Percentiles rank a stretch among this genome's conserved stretches.
Evolutionary conservation across 768 basidiomycete species (phyloP).

Genomic region (Agaricus blazei): DNA sequence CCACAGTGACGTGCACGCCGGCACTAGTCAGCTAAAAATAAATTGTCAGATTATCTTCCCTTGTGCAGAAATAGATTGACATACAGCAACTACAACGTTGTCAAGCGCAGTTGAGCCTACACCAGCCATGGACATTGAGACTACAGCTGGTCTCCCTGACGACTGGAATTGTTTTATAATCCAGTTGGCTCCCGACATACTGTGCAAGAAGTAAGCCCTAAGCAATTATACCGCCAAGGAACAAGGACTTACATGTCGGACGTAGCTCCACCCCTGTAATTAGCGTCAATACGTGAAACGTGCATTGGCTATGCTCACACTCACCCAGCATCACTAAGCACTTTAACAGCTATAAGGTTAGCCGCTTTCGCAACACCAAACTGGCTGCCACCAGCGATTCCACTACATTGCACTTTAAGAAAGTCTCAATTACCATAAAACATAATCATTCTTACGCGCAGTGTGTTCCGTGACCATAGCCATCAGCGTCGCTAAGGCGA

Average conservation of each 20-base stretch:
- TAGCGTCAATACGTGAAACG: background rate
- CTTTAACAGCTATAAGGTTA: constrained; percentile 35
- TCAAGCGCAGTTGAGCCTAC: constrained; percentile 21
- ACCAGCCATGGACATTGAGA: constrained; percentile 33
- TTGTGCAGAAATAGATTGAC: background rate
- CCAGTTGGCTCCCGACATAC: constrained; percentile 28
- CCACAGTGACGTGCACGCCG: constrained; percentile 28
- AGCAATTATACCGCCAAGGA: too few relatives aligned
- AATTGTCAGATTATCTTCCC: background rate
- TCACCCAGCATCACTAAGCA: constrained; percentile 28
- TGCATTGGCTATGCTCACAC: background rate
- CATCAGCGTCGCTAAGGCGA: constrained; percentile 20
- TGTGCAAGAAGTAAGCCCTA: background rate
- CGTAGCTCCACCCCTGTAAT: background rate
- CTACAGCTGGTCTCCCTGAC: constrained; percentile 25
- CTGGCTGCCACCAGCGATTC: constrained; percentile 19
- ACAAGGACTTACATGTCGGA: constrained; percentile 1
- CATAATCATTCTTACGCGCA: constrained; percentile 14
- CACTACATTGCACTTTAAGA: constrained; percentile 8
- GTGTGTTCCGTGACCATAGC: constrained; percentile 34
- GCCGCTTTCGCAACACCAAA: constrained; percentile 24
- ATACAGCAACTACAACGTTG: constrained; percentile 22
- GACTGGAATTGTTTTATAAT: constrained; percentile 17
- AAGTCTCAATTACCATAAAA: background rate
- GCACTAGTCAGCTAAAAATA: constrained; percentile 19